Evolutionary conservation across 257 asterid genomes (phyloP).

Genomic region (Vinca minor): DNA sequence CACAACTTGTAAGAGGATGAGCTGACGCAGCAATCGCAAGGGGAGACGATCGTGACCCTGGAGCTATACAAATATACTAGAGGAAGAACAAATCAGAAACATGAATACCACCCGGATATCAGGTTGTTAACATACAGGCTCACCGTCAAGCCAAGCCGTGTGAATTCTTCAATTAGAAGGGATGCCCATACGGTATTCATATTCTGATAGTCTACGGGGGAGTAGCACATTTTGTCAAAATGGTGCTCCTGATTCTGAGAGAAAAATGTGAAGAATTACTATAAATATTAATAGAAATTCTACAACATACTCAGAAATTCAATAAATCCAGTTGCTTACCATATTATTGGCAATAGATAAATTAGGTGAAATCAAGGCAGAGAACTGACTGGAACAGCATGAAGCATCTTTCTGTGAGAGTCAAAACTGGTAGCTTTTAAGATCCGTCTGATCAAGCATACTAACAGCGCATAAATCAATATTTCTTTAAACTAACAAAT

Average conservation of each 20-base stretch:
- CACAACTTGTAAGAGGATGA: constrained; percentile 80
- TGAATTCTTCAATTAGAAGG: constrained; percentile 86
- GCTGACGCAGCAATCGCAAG: constrained; percentile 92
- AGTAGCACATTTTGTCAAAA: constrained; percentile 22
- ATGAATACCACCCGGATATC: constrained; percentile 5
- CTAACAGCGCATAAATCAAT: constrained; percentile 6
- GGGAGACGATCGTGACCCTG: constrained; percentile 97
- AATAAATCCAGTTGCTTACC: constrained; percentile 36
- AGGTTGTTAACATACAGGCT: constrained; percentile 27
- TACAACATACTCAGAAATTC: constrained; percentile 1
- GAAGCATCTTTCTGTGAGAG: constrained; percentile 47
- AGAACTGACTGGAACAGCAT: constrained; percentile 52
- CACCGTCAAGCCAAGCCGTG: constrained; percentile 89
- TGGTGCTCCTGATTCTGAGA: constrained; percentile 43
- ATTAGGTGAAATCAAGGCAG: constrained; percentile 63
- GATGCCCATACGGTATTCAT: constrained; percentile 89
- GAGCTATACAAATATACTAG: constrained; percentile 95
- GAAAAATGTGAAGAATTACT: constrained; percentile 4
- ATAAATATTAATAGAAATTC: too few relatives aligned
- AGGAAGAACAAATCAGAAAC: constrained; percentile 35
- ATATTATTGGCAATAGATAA: constrained; percentile 62
- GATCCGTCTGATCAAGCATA: constrained; percentile 15
- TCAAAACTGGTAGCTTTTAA: constrained; percentile 16
- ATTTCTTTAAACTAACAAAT: neutral
- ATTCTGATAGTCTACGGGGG: constrained; percentile 48